phyloP scores from a whole-genome alignment of 768 basidiomycete genomes.

The Mycena metata region DNA sequence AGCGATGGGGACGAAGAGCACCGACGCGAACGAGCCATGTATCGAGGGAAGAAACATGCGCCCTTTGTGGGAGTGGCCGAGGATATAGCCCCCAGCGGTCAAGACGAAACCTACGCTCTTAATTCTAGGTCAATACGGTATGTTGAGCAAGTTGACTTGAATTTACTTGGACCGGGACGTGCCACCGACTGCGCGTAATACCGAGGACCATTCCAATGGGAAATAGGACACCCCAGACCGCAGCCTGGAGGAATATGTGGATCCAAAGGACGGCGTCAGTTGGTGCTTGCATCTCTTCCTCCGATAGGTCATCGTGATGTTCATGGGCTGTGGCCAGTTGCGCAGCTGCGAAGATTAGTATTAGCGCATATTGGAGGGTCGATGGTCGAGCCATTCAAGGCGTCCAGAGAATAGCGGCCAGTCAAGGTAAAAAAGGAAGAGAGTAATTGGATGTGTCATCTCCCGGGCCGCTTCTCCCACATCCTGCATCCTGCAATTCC shows the following conservation, averaged over 20 bases:
- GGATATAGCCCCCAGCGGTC: conserved; percentile 78
- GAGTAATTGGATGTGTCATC: too few relatives aligned
- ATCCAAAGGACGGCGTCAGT: conserved; percentile 86
- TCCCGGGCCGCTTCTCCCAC: too few relatives aligned
- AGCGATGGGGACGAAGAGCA: conserved; percentile 75
- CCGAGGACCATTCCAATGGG: conserved; percentile 88
- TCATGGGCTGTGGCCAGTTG: conserved; percentile 62
- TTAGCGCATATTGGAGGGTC: conserved; percentile 28
- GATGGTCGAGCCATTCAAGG: conserved; percentile 23
- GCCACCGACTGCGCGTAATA: conserved; percentile 84
- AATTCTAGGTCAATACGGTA: conserved; percentile 7
- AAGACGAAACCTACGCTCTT: conserved; percentile 78
- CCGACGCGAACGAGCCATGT: conserved; percentile 77
- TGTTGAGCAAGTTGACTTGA: neutral
- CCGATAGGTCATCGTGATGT: conserved; percentile 73
- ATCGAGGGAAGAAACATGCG: conserved; percentile 80
- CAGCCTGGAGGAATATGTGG: conserved; percentile 83
- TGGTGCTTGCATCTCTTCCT: conserved; percentile 73
- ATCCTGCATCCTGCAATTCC: too few relatives aligned
- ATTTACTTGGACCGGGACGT: conserved; percentile 86
- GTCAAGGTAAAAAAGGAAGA: too few relatives aligned
- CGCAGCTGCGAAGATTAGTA: conserved; percentile 36
- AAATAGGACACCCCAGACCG: conserved; percentile 90
- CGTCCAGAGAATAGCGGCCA: too few relatives aligned
- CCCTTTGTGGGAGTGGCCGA: conserved; percentile 91